Conservation (phyloP, 257 asterid genomes). For the Jacaranda mimosifolia region DNA sequence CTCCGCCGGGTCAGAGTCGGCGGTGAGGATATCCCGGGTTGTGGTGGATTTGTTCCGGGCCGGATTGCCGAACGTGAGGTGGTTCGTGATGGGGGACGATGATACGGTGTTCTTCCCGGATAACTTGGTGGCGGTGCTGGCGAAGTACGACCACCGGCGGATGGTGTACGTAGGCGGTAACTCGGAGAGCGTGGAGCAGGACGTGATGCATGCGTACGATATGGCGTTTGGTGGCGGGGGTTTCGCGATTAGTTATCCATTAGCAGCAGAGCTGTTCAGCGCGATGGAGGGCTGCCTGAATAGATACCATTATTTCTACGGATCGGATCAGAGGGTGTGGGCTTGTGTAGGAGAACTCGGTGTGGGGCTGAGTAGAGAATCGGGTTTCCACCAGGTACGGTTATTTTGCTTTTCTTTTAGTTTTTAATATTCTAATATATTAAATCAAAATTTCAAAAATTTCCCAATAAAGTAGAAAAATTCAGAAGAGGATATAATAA, state of each 20-base stretch:
- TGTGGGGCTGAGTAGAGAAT: slow-evolving; percentile 66
- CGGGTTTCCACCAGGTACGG: slow-evolving; percentile 92
- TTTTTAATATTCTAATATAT: no score
- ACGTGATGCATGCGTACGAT: slow-evolving; percentile 76
- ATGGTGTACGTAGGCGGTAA: slow-evolving; percentile 84
- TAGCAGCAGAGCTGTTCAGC: slow-evolving; percentile 65
- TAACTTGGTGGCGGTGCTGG: slow-evolving; percentile 71
- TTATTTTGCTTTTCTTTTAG: neutral
- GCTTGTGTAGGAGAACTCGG: slow-evolving; percentile 91
- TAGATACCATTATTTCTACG: slow-evolving; percentile 80
- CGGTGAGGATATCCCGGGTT: slow-evolving; percentile 84
- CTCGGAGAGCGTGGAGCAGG: slow-evolving; percentile 92
- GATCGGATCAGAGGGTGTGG: slow-evolving; percentile 92
- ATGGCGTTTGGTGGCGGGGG: slow-evolving; percentile 99
- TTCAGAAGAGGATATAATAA: no score
- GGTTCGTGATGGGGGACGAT: slow-evolving; percentile 99
- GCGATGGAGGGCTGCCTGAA: slow-evolving; percentile 79
- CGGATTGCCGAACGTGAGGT: slow-evolving; percentile 72
- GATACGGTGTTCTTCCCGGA: slow-evolving; percentile 89
- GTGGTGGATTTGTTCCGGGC: slow-evolving; percentile 68
- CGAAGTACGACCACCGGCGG: slow-evolving; percentile 74
- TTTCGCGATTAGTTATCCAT: slow-evolving; percentile 75
- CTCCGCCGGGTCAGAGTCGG: slow-evolving; percentile 58
- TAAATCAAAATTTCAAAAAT: neutral
- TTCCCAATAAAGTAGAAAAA: neutral